Base-by-base conservation (phyloP, 768 basidiomycete species). In the Lactarius indigo region DNA sequence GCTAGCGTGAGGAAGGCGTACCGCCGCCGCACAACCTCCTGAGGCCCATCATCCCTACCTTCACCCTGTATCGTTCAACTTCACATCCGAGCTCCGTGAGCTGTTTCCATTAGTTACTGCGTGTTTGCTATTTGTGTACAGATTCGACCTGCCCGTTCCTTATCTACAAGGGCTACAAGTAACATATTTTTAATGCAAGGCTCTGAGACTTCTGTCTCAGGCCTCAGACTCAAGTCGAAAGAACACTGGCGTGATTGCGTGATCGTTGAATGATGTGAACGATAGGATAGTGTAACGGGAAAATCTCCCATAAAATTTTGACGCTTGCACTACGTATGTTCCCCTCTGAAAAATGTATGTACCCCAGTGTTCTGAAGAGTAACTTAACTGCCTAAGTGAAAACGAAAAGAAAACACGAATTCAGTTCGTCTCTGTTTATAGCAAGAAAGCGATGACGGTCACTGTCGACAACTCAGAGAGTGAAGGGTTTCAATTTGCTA, bases 1-100 rank as follows among this genome's bases (percentile, higher is more conserved):
- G 76, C 81, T 30, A 77, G 59, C 15, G 31, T 73, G 57, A 66
- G 64, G 30, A 61, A 69, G 42, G 37, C 37, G n/a, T 23, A 41
- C 54, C 26, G 50, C 13, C 6, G 23, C 41, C 41, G 58, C 44
- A 31, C 28, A n/a, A 28, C 50, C 41, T 37, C 66, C 7, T 64
- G 41, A 68, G 52, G 15, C 23, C 10, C n/a, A 42, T 41, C n/a
- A 6, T 64, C 17, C 5, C 23, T 15, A n/a, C n/a, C n/a, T 15
- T 23, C 23, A 26, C 42, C 13, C 39, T 17, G 15, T 26, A 26
- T 39, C n/a, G 33, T 23, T 57, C 55, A 33, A 63, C 6, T 41
- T 6, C 35, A 37, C 33, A 55, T 35, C 12, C 17, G 41, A 13
- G 39, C 8, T 7, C 59, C 54, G 50, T 42, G 47, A 30, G 37